Conservation (phyloP, 768 basidiomycete species). For the Trametes sanguinea region DNA sequence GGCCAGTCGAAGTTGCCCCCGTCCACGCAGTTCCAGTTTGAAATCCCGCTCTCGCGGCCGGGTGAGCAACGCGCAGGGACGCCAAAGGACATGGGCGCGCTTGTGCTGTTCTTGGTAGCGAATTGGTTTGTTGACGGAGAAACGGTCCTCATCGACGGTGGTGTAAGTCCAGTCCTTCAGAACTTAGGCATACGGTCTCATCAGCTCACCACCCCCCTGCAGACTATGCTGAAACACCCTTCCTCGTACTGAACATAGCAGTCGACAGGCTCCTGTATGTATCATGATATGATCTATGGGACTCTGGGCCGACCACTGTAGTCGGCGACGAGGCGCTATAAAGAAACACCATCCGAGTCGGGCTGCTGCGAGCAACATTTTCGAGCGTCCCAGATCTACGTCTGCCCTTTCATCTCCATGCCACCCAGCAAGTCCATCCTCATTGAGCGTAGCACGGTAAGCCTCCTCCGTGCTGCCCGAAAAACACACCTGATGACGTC, state of each 20-base stretch:
- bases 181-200: not conserved
- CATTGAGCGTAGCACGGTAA: too few relatives aligned
- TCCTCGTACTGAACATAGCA: conserved; percentile 34
- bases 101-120: conserved; percentile 45
- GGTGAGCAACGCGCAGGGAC: conserved; percentile 33
- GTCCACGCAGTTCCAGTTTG: conserved; percentile 30
- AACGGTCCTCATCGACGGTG: conserved; percentile 51
- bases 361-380: too few relatives aligned
- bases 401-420: too few relatives aligned
- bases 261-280: not conserved
- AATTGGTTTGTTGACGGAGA: conserved; percentile 51
- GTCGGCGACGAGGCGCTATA: too few relatives aligned
- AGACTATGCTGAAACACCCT: conserved; percentile 42
- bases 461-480: too few relatives aligned
- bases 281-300: too few relatives aligned
- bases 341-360: too few relatives aligned
- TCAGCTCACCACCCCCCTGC: not conserved
- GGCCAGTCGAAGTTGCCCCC: conserved; percentile 28
- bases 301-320: too few relatives aligned
- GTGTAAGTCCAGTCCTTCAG: conserved; percentile 37
- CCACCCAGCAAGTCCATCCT: too few relatives aligned
- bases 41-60: conserved; percentile 37
- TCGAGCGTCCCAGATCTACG: too few relatives aligned
- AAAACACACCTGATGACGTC: too few relatives aligned
- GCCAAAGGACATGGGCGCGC: conserved; percentile 43